Conservation (phyloP, 2,329 filamentous ascomycete species). For the Cylindrodendrum hubeiense region DNA sequence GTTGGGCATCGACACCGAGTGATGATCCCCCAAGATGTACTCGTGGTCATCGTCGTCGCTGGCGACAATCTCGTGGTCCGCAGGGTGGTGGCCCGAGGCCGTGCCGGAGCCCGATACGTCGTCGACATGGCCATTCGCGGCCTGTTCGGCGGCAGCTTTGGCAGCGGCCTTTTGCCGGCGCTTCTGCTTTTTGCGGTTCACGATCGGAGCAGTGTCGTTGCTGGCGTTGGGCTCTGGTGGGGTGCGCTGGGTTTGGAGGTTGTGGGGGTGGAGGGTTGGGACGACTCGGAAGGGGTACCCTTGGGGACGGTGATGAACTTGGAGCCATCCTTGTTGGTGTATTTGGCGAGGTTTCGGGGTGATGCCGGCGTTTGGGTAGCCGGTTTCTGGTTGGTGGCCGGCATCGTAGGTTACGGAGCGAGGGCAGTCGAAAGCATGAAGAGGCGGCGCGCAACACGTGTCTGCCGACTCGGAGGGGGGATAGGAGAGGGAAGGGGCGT, state of each 20-base stretch:
- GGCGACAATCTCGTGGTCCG: slow-evolving; percentile 64
- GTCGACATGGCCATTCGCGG: slow-evolving; percentile 57
- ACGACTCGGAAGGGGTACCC: slow-evolving; percentile 63
- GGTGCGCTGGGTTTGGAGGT: slow-evolving; percentile 52
- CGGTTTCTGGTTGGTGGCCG: slow-evolving; percentile 65
- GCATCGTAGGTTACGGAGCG: slow-evolving; percentile 58
- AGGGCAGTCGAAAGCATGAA: slow-evolving; percentile 55
- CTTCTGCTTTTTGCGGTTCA: slow-evolving; percentile 97
- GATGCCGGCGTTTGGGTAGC: slow-evolving; percentile 63
- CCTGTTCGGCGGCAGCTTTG: slow-evolving; percentile 65
- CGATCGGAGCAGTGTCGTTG: slow-evolving; percentile 59
- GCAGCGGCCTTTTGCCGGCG: slow-evolving; percentile 87
- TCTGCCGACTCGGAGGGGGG: slow-evolving; percentile 39
- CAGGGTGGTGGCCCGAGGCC: slow-evolving; percentile 40
- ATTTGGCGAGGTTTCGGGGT: slow-evolving; percentile 69
- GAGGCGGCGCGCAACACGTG: slow-evolving; percentile 49
- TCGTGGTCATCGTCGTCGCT: slow-evolving; percentile 70
- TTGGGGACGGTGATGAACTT: slow-evolving; percentile 77
- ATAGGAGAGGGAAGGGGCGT: slow-evolving; percentile 24
- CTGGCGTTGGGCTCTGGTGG: slow-evolving; percentile 44
- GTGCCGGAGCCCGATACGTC: slow-evolving; percentile 46
- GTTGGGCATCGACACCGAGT: slow-evolving; percentile 48
- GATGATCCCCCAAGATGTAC: slow-evolving; percentile 51
- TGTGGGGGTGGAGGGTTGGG: slow-evolving; percentile 65
- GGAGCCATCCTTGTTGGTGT: slow-evolving; percentile 76